Evolutionary conservation across 164 flowering plant species (phyloP).

Genomic region (Berberis thunbergii): DNA sequence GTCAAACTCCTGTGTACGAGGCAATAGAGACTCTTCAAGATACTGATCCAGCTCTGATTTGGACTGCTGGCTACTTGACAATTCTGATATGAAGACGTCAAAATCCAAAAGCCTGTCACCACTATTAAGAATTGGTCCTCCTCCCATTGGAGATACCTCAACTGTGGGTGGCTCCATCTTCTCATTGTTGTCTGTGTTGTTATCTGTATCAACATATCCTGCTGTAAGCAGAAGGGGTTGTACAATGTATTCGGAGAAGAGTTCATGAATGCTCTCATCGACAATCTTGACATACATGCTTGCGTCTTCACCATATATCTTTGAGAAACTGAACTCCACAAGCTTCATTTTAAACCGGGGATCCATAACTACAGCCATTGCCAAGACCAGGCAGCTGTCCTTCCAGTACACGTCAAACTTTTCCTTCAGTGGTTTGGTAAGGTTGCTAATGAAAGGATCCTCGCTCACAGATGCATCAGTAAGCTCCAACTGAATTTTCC

Average conservation of each 20-base stretch:
- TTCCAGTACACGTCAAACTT: constrained; percentile 69
- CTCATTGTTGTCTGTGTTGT: too few relatives aligned
- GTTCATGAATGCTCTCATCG: constrained; percentile 79
- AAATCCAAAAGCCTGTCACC: constrained; percentile 60
- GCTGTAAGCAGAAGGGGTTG: constrained; percentile 56
- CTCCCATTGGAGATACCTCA: constrained; percentile 22
- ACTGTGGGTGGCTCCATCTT: neutral
- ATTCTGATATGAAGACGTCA: constrained; percentile 67
- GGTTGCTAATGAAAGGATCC: constrained; percentile 36
- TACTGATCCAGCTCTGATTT: constrained; percentile 87
- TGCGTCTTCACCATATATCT: constrained; percentile 65
- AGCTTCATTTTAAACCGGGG: constrained; percentile 92
- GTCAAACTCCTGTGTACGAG: constrained; percentile 65
- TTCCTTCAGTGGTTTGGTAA: constrained; percentile 47
- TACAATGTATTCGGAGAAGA: constrained; percentile 59
- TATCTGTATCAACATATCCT: too few relatives aligned
- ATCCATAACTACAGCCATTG: constrained; percentile 78
- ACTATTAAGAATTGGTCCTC: constrained; percentile 7
- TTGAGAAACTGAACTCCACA: constrained; percentile 75
- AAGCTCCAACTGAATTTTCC: constrained; percentile 74
- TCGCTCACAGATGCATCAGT: constrained; percentile 42
- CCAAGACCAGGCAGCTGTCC: constrained; percentile 53
- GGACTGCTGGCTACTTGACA: constrained; percentile 37
- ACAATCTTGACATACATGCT: constrained; percentile 41
- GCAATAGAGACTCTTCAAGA: constrained; percentile 70